Evolutionary conservation across 2,329 filamentous ascomycete genomes (phyloP).

Genomic region (Myriosclerotinia scirpicola): DNA sequence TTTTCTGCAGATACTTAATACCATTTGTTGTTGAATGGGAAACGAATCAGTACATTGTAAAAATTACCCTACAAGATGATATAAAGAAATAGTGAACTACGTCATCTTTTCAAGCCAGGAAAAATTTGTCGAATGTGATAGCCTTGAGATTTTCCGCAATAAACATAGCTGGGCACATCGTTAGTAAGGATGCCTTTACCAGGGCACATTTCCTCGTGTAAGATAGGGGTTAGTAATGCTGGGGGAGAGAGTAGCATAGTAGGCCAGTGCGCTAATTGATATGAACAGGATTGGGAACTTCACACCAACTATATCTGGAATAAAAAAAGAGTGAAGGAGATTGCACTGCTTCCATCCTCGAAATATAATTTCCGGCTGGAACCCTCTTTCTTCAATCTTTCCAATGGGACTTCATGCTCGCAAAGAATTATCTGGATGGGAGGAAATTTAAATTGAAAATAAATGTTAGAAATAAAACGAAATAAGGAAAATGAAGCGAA

Average conservation of each 20-base stretch:
- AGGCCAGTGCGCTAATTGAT: background rate
- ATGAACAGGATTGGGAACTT: background rate
- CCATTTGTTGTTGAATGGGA: background rate
- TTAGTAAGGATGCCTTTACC: background rate
- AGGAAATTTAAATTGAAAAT: slow-evolving; percentile 1
- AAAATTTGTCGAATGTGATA: slow-evolving; percentile 6
- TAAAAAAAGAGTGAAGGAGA: background rate
- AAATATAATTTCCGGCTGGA: slow-evolving; percentile 1
- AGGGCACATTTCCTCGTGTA: slow-evolving; percentile 2
- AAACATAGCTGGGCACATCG: slow-evolving; percentile 1
- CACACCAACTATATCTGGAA: slow-evolving; percentile 14
- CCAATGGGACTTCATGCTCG: background rate
- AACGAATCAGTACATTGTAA: slow-evolving; percentile 1
- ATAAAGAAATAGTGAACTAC: slow-evolving; percentile 11
- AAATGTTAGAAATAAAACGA: background rate
- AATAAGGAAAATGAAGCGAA: slow-evolving; percentile 1
- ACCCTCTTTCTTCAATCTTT: slow-evolving; percentile 4
- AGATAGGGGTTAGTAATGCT: slow-evolving; percentile 2
- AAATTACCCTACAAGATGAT: slow-evolving; percentile 10
- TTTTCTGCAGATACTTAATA: slow-evolving; percentile 14
- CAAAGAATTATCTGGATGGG: background rate
- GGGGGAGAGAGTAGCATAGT: background rate
- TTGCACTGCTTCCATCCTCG: background rate
- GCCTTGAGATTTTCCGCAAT: background rate
- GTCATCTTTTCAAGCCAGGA: background rate